A percentile compares a stretch with the other conserved stretches of the same genome.
phyloP scores from a whole-genome alignment of 176 grass and related monocot species.

The Hordeum marinum region DNA sequence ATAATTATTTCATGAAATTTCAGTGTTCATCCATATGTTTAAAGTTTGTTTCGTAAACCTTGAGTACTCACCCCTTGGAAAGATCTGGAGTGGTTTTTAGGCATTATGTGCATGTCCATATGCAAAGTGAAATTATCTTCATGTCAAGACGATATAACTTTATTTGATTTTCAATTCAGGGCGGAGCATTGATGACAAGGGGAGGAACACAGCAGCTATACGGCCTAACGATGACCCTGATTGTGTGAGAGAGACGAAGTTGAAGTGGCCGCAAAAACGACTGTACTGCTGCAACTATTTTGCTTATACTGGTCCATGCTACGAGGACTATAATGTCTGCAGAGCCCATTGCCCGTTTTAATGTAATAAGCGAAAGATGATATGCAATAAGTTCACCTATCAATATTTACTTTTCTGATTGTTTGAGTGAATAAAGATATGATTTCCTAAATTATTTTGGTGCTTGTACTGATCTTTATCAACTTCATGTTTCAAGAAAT shows the following conservation, averaged over 20 bases:
- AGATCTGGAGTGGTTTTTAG: not conserved
- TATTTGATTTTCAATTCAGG: not conserved
- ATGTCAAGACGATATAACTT: not conserved
- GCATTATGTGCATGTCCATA: not conserved
- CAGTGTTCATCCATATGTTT: not conserved
- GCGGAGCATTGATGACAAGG: not conserved
- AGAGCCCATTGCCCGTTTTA: not conserved
- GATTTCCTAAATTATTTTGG: not conserved
- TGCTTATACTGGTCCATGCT: not conserved
- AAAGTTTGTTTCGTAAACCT: not conserved
- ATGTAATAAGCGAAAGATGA: not conserved
- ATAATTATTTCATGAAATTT: not conserved
- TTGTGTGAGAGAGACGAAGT: not conserved
- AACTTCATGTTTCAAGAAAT: too few species aligned
- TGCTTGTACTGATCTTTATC: not conserved
- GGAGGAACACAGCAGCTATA: not conserved
- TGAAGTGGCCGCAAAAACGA: not conserved
- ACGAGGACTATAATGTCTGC: not conserved
- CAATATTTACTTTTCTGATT: not conserved
- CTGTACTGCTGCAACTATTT: not conserved
- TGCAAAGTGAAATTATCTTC: not conserved
- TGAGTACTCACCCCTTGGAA: not conserved
- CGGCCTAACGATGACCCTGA: not conserved
- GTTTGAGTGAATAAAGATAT: not conserved
- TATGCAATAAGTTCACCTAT: not conserved